These are phyloP conservation scores for Angophora floribunda DNA, from an alignment of 345 rosid genomes.

Conservation along the genomic window DNA sequence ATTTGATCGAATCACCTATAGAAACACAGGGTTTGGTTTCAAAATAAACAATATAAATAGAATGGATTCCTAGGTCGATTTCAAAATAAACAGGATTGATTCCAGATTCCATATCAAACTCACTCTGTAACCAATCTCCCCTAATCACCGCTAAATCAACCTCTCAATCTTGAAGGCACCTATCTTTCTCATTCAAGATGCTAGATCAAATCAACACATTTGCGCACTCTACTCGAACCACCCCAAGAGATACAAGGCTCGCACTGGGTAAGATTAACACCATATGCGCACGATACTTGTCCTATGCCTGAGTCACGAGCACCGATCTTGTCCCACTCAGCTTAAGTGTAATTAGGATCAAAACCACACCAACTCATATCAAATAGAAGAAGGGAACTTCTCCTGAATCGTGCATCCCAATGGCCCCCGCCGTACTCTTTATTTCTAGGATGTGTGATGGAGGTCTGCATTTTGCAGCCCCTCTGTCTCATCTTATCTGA, in stretches of 20 bases:
- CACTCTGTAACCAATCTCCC: too few relatives aligned
- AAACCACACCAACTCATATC: neutral
- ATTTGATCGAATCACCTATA: too few relatives aligned
- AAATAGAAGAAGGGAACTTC: neutral
- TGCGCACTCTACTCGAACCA: neutral
- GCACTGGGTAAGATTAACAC: rapidly evolving
- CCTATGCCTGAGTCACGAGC: neutral
- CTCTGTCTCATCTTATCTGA: neutral
- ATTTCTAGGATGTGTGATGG: too few relatives aligned
- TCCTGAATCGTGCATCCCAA: neutral
- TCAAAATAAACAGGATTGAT: too few relatives aligned
- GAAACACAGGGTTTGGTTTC: too few relatives aligned
- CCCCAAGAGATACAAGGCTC: neutral
- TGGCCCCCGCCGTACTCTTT: neutral
- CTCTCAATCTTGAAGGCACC: neutral
- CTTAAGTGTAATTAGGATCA: neutral
- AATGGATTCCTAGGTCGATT: too few relatives aligned
- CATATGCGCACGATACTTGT: neutral
- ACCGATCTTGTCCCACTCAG: neutral
- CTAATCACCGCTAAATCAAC: too few relatives aligned
- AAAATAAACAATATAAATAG: too few relatives aligned
- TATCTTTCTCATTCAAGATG: too few relatives aligned
- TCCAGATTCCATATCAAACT: too few relatives aligned
- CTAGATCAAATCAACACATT: neutral
- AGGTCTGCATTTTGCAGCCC: rapidly evolving